These are phyloP conservation scores for Hypholoma sublateritium DNA, from an alignment of 768 basidiomycete species.

Conservation along the genomic window DNA sequence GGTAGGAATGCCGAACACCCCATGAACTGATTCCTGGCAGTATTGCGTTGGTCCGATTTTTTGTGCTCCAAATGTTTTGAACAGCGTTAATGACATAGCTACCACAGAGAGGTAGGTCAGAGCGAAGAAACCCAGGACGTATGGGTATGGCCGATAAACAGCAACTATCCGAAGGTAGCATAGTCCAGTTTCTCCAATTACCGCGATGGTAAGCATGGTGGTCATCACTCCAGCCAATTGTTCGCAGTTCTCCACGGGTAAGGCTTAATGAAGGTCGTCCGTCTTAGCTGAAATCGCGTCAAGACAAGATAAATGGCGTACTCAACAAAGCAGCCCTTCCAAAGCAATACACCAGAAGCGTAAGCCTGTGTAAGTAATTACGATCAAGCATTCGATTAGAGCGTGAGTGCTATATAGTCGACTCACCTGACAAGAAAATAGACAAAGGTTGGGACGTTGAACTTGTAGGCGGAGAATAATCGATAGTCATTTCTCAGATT, in stretches of 20 bases:
- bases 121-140: conserved; percentile 6
- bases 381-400: neutral
- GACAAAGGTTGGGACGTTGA: conserved; percentile 2
- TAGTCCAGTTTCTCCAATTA: conserved; percentile 2
- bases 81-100: conserved; percentile 5
- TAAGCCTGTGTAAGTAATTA: neutral
- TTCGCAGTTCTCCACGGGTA: conserved; percentile 3
- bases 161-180: conserved; percentile 12
- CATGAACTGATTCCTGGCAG: conserved; percentile 7
- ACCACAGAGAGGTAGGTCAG: conserved; percentile 4
- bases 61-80: conserved; percentile 2
- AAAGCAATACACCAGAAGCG: conserved; percentile 3
- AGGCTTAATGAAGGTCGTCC: neutral
- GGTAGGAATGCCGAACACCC: conserved; percentile 5
- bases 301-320: neutral
- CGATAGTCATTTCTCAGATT: conserved; percentile 8
- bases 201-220: conserved; percentile 3
- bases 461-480: neutral
- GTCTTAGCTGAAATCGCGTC: neutral
- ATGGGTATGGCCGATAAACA: conserved; percentile 6
- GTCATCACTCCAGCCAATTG: neutral
- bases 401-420: neutral
- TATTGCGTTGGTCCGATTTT: conserved; percentile 4
- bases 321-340: conserved; percentile 8
- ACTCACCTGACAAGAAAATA: conserved; percentile 7